Percentiles rank a stretch among this genome's conserved stretches.
Evolutionary conservation across 2,329 filamentous ascomycete genomes (phyloP).

Genomic region (Monilinia laxa): DNA sequence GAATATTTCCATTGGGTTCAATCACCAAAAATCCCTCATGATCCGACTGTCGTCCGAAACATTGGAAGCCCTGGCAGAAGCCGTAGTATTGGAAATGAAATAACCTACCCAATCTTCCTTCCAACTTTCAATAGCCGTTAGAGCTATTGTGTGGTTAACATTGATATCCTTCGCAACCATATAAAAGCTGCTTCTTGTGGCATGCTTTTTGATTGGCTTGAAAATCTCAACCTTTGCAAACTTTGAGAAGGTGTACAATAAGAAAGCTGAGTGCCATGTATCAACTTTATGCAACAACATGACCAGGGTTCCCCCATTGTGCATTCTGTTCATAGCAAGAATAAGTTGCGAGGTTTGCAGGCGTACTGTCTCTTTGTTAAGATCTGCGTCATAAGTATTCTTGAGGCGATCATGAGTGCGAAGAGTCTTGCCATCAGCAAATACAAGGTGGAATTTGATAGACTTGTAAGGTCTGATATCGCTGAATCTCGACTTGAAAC

Average conservation of each 20-base stretch:
- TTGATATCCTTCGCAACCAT: conserved; percentile 34
- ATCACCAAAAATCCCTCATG: not conserved
- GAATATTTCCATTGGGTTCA: not conserved
- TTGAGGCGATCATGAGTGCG: conserved; percentile 32
- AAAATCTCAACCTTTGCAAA: conserved; percentile 33
- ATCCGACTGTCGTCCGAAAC: not conserved
- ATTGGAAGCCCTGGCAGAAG: not conserved
- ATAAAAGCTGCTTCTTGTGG: conserved; percentile 34
- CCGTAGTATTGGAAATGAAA: too few species aligned
- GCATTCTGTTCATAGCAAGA: conserved; percentile 32
- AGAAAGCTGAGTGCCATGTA: conserved; percentile 26
- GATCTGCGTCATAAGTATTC: conserved; percentile 22
- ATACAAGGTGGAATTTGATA: conserved; percentile 35
- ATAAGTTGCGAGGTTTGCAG: conserved; percentile 33
- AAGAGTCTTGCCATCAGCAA: conserved; percentile 36
- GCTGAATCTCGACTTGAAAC: conserved; percentile 25
- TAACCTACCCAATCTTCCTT: conserved; percentile 29
- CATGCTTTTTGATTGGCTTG: conserved; percentile 33
- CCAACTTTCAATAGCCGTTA: conserved; percentile 29
- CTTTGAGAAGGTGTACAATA: conserved; percentile 32
- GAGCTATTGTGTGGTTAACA: conserved; percentile 23
- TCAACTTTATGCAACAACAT: conserved; percentile 36
- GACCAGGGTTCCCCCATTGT: conserved; percentile 30
- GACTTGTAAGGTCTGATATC: conserved; percentile 27
- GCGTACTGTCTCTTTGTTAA: conserved; percentile 28